Evolutionary conservation across 2,329 filamentous ascomycete genomes (phyloP).

Genomic region (Bertia moriformis): DNA sequence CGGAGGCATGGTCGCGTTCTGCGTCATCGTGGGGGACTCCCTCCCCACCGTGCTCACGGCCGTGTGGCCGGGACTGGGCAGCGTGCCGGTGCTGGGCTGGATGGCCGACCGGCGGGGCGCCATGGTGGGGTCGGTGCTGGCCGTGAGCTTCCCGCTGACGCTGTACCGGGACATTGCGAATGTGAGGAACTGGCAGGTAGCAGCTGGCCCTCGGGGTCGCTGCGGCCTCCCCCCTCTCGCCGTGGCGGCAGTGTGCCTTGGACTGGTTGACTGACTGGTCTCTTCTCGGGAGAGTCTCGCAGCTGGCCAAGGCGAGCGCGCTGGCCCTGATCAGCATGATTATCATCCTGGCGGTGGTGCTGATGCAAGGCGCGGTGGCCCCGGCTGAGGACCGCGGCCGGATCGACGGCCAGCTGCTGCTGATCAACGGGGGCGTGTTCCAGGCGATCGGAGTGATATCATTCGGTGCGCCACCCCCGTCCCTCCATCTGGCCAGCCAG

Average conservation of each 20-base stretch:
- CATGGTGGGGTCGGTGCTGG: slow-evolving; percentile 76
- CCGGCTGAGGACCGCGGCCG: slow-evolving; percentile 58
- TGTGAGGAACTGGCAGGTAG: slow-evolving; percentile 34
- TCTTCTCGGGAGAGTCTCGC: slow-evolving; percentile 4
- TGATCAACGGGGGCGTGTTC: slow-evolving; percentile 84
- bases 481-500: background rate
- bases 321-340: slow-evolving; percentile 85
- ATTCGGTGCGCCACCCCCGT: slow-evolving; percentile 49
- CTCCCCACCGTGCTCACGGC: slow-evolving; percentile 81
- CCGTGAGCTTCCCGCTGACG: slow-evolving; percentile 78
- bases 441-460: slow-evolving; percentile 97
- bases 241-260: too few species aligned
- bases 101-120: slow-evolving; percentile 69
- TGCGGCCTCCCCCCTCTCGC: background rate
- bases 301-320: slow-evolving; percentile 92
- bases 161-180: slow-evolving; percentile 95
- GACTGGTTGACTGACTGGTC: too few species aligned
- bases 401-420: slow-evolving; percentile 46
- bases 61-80: slow-evolving; percentile 61
- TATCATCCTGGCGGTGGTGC: slow-evolving; percentile 74
- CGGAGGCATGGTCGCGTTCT: slow-evolving; percentile 96
- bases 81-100: slow-evolving; percentile 66
- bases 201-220: background rate
- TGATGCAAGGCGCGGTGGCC: slow-evolving; percentile 68
- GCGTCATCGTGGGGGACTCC: slow-evolving; percentile 90